Base-by-base conservation (phyloP, 2,329 filamentous ascomycete species). In the Pleoardoris graminearum region DNA sequence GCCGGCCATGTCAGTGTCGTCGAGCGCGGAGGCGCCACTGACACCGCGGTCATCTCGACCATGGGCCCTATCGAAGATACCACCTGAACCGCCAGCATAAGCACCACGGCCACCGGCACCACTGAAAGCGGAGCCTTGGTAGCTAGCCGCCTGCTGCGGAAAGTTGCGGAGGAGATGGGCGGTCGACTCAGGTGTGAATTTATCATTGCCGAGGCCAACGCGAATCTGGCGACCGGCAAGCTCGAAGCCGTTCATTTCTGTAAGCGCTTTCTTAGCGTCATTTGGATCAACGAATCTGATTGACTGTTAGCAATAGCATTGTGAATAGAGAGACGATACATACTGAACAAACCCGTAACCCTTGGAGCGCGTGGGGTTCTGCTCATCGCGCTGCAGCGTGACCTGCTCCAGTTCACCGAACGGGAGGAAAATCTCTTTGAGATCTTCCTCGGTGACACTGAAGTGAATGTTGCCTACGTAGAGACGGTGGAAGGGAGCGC, bases 401-500 rank as follows among this genome's bases (percentile, higher is more conserved):
- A 97, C 92, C 75, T 97, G 97, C 73, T 97, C 94, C 53, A 99
- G 87, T 78, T 96, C 92, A 66, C 94, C 94, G 76, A 97, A 99
- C 1, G 94, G 93, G 77, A 95, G 91, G 75, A 99, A 99, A 56
- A 99, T 91, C 72, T 93, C 91, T 80, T 93, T 88, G 61, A 99
- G 81, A 77, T 99, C 95, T 74, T 88, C 86, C 77, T 99, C 94
- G 71, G 91, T 97, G 73, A 99, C 96, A 74, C 91, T 97, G 83
- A 99, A 99, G 80, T 99, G 94, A 65, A 99, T 97, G 74, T 99
- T 99, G 76, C 94, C 94, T 64, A 99, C 93, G 75, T 97, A 99
- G 54, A 99, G 88, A 64, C 95, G 90, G 77, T 99, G 94, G 80
- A 97, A 97, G 21, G 94, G 94, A 54, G 96, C 88, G 56, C 90